Conservation (phyloP, 2,329 filamentous ascomycete genomes). For the Neofusicoccum umdonicola region DNA sequence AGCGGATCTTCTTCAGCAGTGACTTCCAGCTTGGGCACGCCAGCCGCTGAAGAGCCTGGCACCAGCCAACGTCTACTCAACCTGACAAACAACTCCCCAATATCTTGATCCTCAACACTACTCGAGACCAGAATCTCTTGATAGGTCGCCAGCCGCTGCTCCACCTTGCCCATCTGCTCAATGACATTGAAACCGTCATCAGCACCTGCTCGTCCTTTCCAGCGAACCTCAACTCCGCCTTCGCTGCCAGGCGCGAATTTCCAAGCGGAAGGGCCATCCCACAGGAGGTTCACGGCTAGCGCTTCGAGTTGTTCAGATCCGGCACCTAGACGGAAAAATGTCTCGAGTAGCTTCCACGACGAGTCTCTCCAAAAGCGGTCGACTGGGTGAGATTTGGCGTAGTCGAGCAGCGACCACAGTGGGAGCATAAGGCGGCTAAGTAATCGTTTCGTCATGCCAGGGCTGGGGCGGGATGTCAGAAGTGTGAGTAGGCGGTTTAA, state of each 20-base stretch:
- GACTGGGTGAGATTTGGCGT: slow-evolving; percentile 35
- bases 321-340: slow-evolving; percentile 58
- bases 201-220: slow-evolving; percentile 75
- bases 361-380: slow-evolving; percentile 48
- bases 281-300: slow-evolving; percentile 57
- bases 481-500: slow-evolving; percentile 58
- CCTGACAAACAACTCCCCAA: slow-evolving; percentile 57
- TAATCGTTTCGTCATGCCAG: slow-evolving; percentile 62
- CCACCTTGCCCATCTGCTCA: slow-evolving; percentile 41
- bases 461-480: slow-evolving; percentile 63
- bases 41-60: slow-evolving; percentile 22
- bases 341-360: slow-evolving; percentile 49
- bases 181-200: slow-evolving; percentile 86
- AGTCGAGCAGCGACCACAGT: slow-evolving; percentile 62
- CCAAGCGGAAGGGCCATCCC: slow-evolving; percentile 56
- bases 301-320: slow-evolving; percentile 49
- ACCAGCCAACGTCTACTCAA: slow-evolving; percentile 60
- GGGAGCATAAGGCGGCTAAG: slow-evolving; percentile 58
- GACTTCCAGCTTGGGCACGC: slow-evolving; percentile 20
- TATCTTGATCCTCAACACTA: slow-evolving; percentile 56
- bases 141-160: slow-evolving; percentile 27
- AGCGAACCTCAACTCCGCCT: slow-evolving; percentile 54
- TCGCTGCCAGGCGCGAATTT: slow-evolving; percentile 47
- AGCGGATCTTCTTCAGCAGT: slow-evolving; percentile 44
- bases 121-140: slow-evolving; percentile 44